Evolutionary conservation across 2,329 filamentous ascomycete genomes (phyloP), one percentile per base, ranked within the genome.

Genomic region (Biscogniauxia mediterranea): DNA sequence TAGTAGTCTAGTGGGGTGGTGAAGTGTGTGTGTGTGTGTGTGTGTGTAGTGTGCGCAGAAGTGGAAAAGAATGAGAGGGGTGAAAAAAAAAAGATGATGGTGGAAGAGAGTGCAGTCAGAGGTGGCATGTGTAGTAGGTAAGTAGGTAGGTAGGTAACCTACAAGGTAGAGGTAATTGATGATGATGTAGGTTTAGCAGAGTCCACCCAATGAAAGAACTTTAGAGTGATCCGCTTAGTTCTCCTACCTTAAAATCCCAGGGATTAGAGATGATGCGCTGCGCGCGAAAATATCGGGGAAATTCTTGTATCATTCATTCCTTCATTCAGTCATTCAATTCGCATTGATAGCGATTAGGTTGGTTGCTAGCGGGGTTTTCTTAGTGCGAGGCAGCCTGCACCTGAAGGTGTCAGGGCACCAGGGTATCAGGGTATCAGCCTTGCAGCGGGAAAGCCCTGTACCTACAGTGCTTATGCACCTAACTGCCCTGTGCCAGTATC

Each of bases 201-300:
- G 52, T 55, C 38, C 23, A 25, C 51, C 65, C 61, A 67, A 65
- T 67, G 46, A 66, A 61, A 65, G 49, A 49, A n/a, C n/a, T n/a
- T n/a, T n/a, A n/a, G n/a, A 56, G 38, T 52, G n/a, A 20, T 54
- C 38, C 56, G 61, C 58, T 64, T 60, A 61, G 59, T 58, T 42
- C 52, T 15, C 28, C 55, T 46, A 38, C 32, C 32, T 46, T 9
- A 46, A 46, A 46, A 46, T 11, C 38, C 38, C 38, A 46, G 38
- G 38, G 38, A 46, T 46, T 46, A 46, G 38, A 46, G 38, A 46
- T 46, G 38, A 46, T 46, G 38, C 38, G 38, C 38, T 9, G 28
- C 28, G 28, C 65, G 65, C 65, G 15, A 66, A 66, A 66, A 66
- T 66, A n/a, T 66, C 63, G 63, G 65, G 52, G 56, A 64, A 66